Conservation (phyloP, 2,329 filamentous ascomycete species). For the Sarocladium oryzae region DNA sequence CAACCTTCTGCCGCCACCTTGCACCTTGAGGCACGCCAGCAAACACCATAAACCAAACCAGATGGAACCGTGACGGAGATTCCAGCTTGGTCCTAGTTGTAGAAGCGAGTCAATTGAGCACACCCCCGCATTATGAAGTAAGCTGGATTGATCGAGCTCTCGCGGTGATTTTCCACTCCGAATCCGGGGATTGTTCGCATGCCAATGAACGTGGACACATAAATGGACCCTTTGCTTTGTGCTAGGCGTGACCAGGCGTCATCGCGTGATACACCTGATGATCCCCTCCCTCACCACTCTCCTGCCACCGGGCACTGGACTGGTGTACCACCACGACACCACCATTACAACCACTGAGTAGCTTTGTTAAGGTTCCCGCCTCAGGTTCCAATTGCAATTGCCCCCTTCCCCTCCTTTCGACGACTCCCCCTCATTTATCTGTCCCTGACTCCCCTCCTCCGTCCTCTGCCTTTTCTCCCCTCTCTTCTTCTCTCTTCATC, state of each 20-base stretch:
- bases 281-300: constrained; percentile 8
- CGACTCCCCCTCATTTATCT: constrained; percentile 10
- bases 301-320: not conserved
- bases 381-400: constrained; percentile 4
- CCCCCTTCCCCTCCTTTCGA: constrained; percentile 5
- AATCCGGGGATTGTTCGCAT: not conserved
- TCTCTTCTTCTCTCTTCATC: constrained; percentile 15
- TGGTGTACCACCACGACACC: not conserved
- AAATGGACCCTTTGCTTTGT: not conserved
- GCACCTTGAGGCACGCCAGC: not conserved
- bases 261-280: constrained; percentile 9
- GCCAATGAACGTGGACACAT: not conserved
- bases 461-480: constrained; percentile 16
- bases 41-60: not conserved
- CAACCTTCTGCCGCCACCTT: not conserved
- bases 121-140: constrained; percentile 2
- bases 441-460: constrained; percentile 12
- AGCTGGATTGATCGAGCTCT: not conserved
- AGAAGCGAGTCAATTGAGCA: constrained; percentile 3
- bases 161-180: not conserved
- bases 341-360: constrained; percentile 3
- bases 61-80: too few relatives aligned
- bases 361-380: constrained; percentile 2
- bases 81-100: too few relatives aligned
- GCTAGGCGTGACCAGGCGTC: constrained; percentile 7